Base-by-base conservation (phyloP, 2,329 filamentous ascomycete species). In the Claviceps pazoutovae region DNA sequence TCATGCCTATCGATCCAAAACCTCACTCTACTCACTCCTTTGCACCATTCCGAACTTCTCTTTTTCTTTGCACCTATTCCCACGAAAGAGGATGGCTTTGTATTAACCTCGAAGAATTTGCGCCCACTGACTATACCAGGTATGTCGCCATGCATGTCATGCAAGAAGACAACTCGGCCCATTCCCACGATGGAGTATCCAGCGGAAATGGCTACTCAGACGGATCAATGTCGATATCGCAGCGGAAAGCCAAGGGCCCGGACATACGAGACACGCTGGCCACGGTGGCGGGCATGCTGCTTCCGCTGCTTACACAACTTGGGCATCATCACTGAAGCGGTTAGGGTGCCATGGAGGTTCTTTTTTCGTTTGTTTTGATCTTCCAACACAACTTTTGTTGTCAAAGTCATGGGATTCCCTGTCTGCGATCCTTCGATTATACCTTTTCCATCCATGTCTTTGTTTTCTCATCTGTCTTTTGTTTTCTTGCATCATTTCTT, bases 131-230 rank as follows among this genome's bases (percentile, higher is more conserved):
- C 46, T 46, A 7, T 45, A 8, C 37, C 34, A 94, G 88, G 60
- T 95, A 97, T 62, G 93, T 98, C 44, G 93, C 93, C 1, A 96
- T 97, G 90, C 93, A 98, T 64, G 89, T 90, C 1, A 95, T 97
- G 88, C 87, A 94, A 64, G 90, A 95, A 61, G 79, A 83, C 21
- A 71, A 74, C 49, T 66, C 68, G 8, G 64, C 69, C 2, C 69
- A 75, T 34, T 67, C 70, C 49, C 74, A 82, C 56, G 72, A 80
- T n/a, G 71, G 78, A 53, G 67, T 71, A 49, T 60, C 66, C 0
- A 61, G 64, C 5, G 62, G 68, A 38, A 81, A 83, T 55, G 75
- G 80, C 49, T 80, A 79, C 61, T 60, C 71, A 6, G 79, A 83
- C 19, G 68, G 68, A 2, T 66, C 64, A 11, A 34, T 34, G 47